Percentiles rank a stretch among this genome's conserved stretches.
phyloP scores from a whole-genome alignment of 768 basidiomycete genomes.

The Suillus lakei region DNA sequence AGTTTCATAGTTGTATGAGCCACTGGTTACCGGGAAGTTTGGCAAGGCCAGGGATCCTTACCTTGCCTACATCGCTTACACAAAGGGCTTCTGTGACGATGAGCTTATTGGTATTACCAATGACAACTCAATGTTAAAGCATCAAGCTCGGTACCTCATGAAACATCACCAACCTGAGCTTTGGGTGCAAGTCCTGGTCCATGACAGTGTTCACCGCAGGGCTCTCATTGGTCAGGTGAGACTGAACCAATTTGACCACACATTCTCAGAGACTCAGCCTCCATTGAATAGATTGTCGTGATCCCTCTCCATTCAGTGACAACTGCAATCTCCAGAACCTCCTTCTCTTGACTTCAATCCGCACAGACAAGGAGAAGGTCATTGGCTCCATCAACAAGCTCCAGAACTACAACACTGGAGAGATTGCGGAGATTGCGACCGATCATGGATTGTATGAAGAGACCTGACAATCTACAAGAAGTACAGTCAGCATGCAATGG shows the following conservation, averaged over 20 bases:
- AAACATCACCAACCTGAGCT: conserved; percentile 94
- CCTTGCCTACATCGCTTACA: conserved; percentile 98
- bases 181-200: conserved; percentile 92
- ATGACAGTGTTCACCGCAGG: conserved; percentile 91
- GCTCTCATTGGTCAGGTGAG: conserved; percentile 89
- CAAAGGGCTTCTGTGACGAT: conserved; percentile 98
- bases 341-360: conserved; percentile 91
- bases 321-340: conserved; percentile 97
- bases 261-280: background rate
- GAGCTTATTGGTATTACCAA: conserved; percentile 97
- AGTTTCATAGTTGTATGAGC: conserved; percentile 84
- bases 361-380: conserved; percentile 98
- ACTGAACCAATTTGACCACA: background rate
- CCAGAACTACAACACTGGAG: conserved; percentile 90
- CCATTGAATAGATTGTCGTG: conserved; percentile 71
- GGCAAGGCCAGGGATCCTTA: conserved; percentile 99
- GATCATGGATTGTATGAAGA: conserved; percentile 97
- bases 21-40: conserved; percentile 97
- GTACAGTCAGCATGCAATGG: conserved; percentile 92
- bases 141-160: conserved; percentile 97
- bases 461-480: conserved; percentile 98
- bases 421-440: conserved; percentile 96
- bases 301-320: conserved; percentile 98
- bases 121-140: conserved; percentile 99
- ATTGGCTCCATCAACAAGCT: conserved; percentile 98